Base-by-base conservation (phyloP, 116 monocot species). In the Trichopus zeylanicus region DNA sequence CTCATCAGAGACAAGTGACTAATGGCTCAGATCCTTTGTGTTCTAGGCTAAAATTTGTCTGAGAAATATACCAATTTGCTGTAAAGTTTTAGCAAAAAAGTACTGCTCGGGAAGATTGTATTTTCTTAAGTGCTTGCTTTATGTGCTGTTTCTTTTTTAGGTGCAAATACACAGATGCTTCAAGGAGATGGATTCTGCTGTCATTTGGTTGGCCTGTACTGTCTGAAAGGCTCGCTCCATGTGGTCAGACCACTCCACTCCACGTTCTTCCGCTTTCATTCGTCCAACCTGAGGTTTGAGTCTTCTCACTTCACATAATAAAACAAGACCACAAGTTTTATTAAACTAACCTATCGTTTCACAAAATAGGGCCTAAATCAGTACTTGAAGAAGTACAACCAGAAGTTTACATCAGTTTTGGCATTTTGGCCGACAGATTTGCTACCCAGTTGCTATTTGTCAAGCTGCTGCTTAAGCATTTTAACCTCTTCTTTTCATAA, bases 401-500 rank as follows among this genome's bases (percentile, higher is more conserved):
- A 75, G 65, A 60, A 65, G 42, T 86, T 72, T 42, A 37, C 48
- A 42, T 60, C 77, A 37, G 72, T 86, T 37, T 63, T 86, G 62
- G 86, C 86, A 35, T 86, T 86, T 74, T 74, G 86, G 28, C 86
- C 86, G 16, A 86, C 86, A 69, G 86, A 81, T 86, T 18, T 42
- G 13, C n/a, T n/a, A n/a, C n/a, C n/a, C n/a, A n/a, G n/a, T n/a
- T n/a, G n/a, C n/a, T n/a, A n/a, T n/a, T n/a, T n/a, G n/a, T n/a
- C n/a, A n/a, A n/a, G n/a, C n/a, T n/a, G n/a, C n/a, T n/a, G n/a
- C n/a, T n/a, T n/a, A n/a, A n/a, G n/a, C n/a, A n/a, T n/a, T n/a
- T n/a, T n/a, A n/a, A n/a, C n/a, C n/a, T n/a, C n/a, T n/a, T n/a
- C n/a, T n/a, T n/a, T n/a, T n/a, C n/a, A n/a, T n/a, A n/a, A n/a